Base-by-base conservation (phyloP, 768 basidiomycete species). In the Strobilomyces dryophilus region DNA sequence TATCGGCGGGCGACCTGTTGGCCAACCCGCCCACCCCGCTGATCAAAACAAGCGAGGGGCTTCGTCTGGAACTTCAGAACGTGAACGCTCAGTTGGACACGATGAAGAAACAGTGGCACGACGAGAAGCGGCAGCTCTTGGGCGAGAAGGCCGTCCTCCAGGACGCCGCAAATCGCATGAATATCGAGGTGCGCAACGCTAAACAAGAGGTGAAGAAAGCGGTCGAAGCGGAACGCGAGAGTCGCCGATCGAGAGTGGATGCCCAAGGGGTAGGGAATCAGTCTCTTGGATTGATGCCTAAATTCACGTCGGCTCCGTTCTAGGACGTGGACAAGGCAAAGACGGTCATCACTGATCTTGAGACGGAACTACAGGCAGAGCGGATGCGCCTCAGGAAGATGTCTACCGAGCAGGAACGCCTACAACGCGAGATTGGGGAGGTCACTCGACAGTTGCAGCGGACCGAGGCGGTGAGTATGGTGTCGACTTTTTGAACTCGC, bases 241-340 rank as follows among this genome's bases (percentile, higher is more conserved):
- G 72, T 34, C 78, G 83, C 49, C 74, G 70, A 57, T 67, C 74
- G n/a, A 77, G 73, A 52, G 76, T 69, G 31, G 77, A 76, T 48
- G 68, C 81, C 5, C 80, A 87, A 69, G 76, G 69, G 40, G 88
- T 88, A 66, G 77, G 66, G 5, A 26, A 14, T 12, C 20, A 44
- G 1, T 35, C 31, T 14, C 1, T 47, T 29, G 36, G 29, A 37
- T 29, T 26, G 45, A 20, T 49, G 56, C 18, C 45, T 47, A 14
- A n/a, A 49, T 34, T 58, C 49, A 40, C 44, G 2, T 31, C 1
- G 10, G 14, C 42, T 39, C 21, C 11, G 17, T 48, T 27, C 40
- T 56, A 92, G 89, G 89, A 92, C 52, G 77, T 86, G 17, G 86
- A 86, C 44, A 79, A 73, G 47, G 87, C 89, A 8, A 86, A 79